Conservation (phyloP, 2,329 filamentous ascomycete species). For the Rutstroemia sp. region DNA sequence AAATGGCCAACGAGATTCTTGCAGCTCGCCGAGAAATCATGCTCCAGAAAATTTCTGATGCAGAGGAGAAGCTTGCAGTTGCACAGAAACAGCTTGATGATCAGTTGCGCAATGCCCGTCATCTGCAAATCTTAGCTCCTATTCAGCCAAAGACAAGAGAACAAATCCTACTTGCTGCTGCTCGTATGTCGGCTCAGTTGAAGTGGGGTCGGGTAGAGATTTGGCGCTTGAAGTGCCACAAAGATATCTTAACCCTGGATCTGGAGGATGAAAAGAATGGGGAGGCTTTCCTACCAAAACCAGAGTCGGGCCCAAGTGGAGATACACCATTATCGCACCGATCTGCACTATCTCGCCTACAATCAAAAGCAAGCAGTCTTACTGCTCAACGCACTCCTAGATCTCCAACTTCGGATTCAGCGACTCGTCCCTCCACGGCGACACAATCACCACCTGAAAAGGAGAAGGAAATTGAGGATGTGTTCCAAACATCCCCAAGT, state of each 20-base stretch:
- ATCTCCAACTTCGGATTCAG: slow-evolving; percentile 29
- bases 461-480: slow-evolving; percentile 37
- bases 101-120: slow-evolving; percentile 80
- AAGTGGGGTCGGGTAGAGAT: slow-evolving; percentile 95
- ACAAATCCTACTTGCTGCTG: slow-evolving; percentile 75
- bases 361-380: slow-evolving; percentile 32
- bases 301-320: slow-evolving; percentile 9
- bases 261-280: slow-evolving; percentile 63
- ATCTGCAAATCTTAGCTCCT: slow-evolving; percentile 80
- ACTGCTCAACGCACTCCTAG: slow-evolving; percentile 32
- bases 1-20: slow-evolving; percentile 82
- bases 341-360: slow-evolving; percentile 29
- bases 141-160: slow-evolving; percentile 88
- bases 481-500: slow-evolving; percentile 43
- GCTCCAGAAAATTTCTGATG: slow-evolving; percentile 73
- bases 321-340: slow-evolving; percentile 22
- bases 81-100: slow-evolving; percentile 73
- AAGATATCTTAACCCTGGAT: slow-evolving; percentile 79
- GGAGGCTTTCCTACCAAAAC: not conserved
- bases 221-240: slow-evolving; percentile 85
- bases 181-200: slow-evolving; percentile 75
- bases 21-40: slow-evolving; percentile 77
- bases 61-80: slow-evolving; percentile 67
- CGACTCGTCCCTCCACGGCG: slow-evolving; percentile 30
- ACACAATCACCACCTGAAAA: slow-evolving; percentile 23